A percentile compares a stretch with the other conserved stretches of the same genome.
Conservation (phyloP, 1,284 basidiomycete genomes). For the Austroboletus rostrupii region DNA sequence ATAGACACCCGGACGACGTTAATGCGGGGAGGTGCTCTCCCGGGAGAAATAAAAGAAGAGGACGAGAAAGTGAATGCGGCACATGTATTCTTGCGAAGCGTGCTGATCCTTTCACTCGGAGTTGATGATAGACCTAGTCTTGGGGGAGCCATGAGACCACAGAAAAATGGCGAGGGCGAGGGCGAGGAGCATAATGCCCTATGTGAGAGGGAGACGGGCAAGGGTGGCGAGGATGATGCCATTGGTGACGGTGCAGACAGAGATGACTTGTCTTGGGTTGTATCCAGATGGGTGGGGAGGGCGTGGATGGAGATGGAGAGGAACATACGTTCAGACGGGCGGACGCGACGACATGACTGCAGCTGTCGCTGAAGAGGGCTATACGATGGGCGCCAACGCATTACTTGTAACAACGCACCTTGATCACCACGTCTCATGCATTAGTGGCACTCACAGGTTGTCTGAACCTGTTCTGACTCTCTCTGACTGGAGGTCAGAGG, state of each 20-base stretch:
- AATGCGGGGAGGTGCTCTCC: slow-evolving; percentile 43
- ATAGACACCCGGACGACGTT: slow-evolving; percentile 38
- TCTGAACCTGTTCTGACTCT: no score
- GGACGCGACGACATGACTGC: no score
- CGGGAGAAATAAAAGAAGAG: slow-evolving; percentile 64
- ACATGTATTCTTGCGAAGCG: slow-evolving; percentile 87
- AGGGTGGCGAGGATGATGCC: not conserved
- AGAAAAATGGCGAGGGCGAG: slow-evolving; percentile 75
- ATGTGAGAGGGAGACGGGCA: slow-evolving; percentile 44
- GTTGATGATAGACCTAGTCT: slow-evolving; percentile 72
- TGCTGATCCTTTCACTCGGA: slow-evolving; percentile 26
- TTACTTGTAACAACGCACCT: no score
- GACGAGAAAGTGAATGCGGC: slow-evolving; percentile 78
- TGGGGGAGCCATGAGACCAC: slow-evolving; percentile 79
- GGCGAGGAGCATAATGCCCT: slow-evolving; percentile 71
- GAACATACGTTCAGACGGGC: no score
- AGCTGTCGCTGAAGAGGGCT: no score
- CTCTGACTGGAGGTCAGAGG: no score
- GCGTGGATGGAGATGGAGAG: slow-evolving; percentile 68
- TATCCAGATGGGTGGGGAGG: slow-evolving; percentile 51
- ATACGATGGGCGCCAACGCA: no score
- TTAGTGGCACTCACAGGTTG: no score
- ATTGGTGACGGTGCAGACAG: no score
- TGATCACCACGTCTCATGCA: no score
- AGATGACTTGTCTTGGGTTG: no score